A percentile compares a stretch with the other conserved stretches of the same genome.
Evolutionary conservation across 768 basidiomycete species (phyloP).

Genomic region (Trametes maxima): DNA sequence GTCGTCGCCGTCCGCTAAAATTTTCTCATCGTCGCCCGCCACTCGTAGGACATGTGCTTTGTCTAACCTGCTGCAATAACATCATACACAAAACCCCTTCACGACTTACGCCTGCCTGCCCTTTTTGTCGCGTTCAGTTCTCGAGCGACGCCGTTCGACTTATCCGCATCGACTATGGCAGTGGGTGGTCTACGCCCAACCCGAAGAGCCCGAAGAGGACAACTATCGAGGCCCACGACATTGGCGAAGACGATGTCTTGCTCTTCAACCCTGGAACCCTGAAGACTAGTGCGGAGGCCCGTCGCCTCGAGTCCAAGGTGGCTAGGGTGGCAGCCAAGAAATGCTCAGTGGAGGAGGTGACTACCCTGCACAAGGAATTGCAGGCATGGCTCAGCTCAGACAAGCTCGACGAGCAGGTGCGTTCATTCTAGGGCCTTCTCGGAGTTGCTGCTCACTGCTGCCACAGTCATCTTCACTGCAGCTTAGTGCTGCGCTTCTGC

Average conservation of each 20-base stretch:
- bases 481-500: slow-evolving; percentile 76
- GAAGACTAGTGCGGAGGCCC: slow-evolving; percentile 52
- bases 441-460: slow-evolving; percentile 8
- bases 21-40: slow-evolving; percentile 28
- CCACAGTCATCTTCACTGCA: slow-evolving; percentile 65
- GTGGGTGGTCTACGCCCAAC: slow-evolving; percentile 58
- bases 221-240: slow-evolving; percentile 49
- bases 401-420: slow-evolving; percentile 65
- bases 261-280: slow-evolving; percentile 26
- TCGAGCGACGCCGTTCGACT: slow-evolving; percentile 65
- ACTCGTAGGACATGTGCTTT: slow-evolving; percentile 73
- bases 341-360: slow-evolving; percentile 86
- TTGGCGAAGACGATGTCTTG: slow-evolving; percentile 35
- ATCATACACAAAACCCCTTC: slow-evolving; percentile 81
- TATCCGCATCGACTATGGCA: slow-evolving; percentile 76
- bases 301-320: slow-evolving; percentile 76
- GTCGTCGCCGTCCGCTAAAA: slow-evolving; percentile 20
- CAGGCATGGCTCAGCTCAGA: slow-evolving; percentile 72
- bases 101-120: slow-evolving; percentile 73
- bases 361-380: slow-evolving; percentile 74
- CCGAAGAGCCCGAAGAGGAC: slow-evolving; percentile 38
- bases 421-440: slow-evolving; percentile 27
- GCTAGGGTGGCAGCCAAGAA: slow-evolving; percentile 80
- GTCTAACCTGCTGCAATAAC: slow-evolving; percentile 73
- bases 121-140: slow-evolving; percentile 83